Percentiles rank a stretch among this genome's conserved stretches.
Evolutionary conservation across 2,329 filamentous ascomycete species (phyloP).

Genomic region (Colletotrichum filicis): DNA sequence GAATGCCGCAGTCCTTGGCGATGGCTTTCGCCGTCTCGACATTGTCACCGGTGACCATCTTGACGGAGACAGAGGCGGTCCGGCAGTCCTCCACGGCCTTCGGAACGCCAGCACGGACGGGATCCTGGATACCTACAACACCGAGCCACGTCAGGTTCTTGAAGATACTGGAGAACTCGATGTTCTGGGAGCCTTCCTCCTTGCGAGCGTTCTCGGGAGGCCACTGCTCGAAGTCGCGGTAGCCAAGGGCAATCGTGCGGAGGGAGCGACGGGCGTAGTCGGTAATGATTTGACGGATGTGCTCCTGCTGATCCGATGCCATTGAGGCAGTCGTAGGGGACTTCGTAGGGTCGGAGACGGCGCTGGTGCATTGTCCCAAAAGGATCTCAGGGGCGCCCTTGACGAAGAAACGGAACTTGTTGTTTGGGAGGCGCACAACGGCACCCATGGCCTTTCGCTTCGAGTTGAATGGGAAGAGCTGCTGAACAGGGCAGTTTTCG

Average conservation of each 20-base stretch:
- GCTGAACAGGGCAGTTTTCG: constrained; percentile 55
- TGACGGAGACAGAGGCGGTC: constrained; percentile 44
- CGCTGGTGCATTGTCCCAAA: constrained; percentile 53
- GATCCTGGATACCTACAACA: constrained; percentile 42
- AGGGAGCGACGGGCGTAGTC: constrained; percentile 74
- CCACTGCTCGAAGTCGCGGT: constrained; percentile 74
- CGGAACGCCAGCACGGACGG: constrained; percentile 35
- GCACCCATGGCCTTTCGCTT: constrained; percentile 63
- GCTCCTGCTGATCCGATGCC: constrained; percentile 41
- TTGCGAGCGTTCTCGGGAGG: constrained; percentile 73
- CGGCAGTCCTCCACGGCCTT: constrained; percentile 34
- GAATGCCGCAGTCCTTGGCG: constrained; percentile 63
- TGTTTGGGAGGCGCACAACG: constrained; percentile 42
- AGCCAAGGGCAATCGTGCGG: constrained; percentile 73
- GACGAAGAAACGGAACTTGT: constrained; percentile 57
- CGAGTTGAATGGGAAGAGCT: constrained; percentile 62
- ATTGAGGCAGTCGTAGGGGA: constrained; percentile 44
- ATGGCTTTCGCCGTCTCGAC: constrained; percentile 62
- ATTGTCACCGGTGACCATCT: constrained; percentile 62
- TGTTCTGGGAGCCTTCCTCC: constrained; percentile 64
- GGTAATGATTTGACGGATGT: constrained; percentile 47
- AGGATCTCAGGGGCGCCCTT: constrained; percentile 67
- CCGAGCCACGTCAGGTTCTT: constrained; percentile 53
- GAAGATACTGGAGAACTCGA: constrained; percentile 57
- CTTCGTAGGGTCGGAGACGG: constrained; percentile 57